Base-by-base conservation (phyloP, 352 stramenopile genomes). In the Nothophytophthora sp. region DNA sequence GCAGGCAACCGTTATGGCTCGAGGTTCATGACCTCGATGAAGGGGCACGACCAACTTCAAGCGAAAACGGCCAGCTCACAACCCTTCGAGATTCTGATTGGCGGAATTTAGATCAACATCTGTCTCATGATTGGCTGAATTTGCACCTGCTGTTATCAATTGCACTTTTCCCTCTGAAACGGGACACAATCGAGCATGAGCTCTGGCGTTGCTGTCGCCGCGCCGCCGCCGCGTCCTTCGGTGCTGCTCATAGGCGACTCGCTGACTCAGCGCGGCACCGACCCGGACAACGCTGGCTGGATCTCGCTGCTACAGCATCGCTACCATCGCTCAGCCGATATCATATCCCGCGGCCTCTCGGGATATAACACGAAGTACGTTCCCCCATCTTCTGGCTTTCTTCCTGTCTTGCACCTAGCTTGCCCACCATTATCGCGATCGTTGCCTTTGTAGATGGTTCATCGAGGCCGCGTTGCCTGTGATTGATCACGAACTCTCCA, bases 181-280 rank as follows among this genome's bases (percentile, higher is more conserved):
- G n/a, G n/a, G n/a, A n/a, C n/a, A n/a, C n/a, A n/a, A n/a, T n/a
- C n/a, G n/a, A n/a, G n/a, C 25, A 64, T 69, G 60, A 69, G 54
- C 37, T 54, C 25, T 18, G 19, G 19, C 30, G 45, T 32, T 34
- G 34, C 10, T 38, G 37, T 51, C 30, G 12, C 39, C 20, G 20
- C 27, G 9, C 13, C 23, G 22, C 49, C 44, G 16, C 36, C 35
- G 25, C 41, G 50, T 4, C 55, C 58, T 29, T 37, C 68, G n/a
- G 59, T 85, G 16, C 57, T 83, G 38, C 43, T 75, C 27, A 60
- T 63, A 22, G 73, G 73, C 8, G 76, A 88, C 54, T 85, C 73
- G 13, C 46, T 85, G 15, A 88, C 76, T n/a, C 28, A 86, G 44
- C 60, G 38, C 12, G 72, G 55, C 18, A 64, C 61, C 0, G 50